Conservation (phyloP, 2,329 filamentous ascomycete genomes). For the Pseudogymnoascus destructans region DNA sequence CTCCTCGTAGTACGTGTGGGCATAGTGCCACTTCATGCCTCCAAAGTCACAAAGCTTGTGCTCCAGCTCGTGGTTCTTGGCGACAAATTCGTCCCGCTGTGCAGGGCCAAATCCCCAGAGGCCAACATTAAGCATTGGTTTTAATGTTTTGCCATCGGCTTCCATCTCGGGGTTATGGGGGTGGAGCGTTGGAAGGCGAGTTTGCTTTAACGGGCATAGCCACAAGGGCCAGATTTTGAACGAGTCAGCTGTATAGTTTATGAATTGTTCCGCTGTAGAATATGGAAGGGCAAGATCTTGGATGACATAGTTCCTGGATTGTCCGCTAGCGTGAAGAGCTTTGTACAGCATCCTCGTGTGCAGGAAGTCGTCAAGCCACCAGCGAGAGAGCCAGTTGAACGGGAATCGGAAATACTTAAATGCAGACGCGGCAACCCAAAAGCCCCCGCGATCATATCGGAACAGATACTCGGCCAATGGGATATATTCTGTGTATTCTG, state of each 20-base stretch:
- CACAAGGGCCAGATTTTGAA: conserved; percentile 42
- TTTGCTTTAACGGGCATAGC: conserved; percentile 40
- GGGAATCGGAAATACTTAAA: conserved; percentile 48
- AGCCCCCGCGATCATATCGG: conserved; percentile 50
- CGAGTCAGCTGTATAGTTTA: conserved; percentile 36
- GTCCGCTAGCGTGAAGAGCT: conserved; percentile 44
- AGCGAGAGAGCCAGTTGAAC: conserved; percentile 46
- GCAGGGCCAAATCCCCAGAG: conserved; percentile 67
- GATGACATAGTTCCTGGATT: conserved; percentile 43
- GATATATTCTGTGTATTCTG: conserved; percentile 28
- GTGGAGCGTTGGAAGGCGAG: conserved; percentile 24
- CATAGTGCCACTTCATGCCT: conserved; percentile 80
- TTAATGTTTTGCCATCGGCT: conserved; percentile 22
- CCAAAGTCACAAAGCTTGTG: conserved; percentile 52
- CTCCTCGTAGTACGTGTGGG: conserved; percentile 71
- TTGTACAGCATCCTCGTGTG: conserved; percentile 50
- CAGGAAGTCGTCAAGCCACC: conserved; percentile 45
- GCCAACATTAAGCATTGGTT: conserved; percentile 47
- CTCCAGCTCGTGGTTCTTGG: conserved; percentile 59
- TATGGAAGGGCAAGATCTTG: conserved; percentile 50
- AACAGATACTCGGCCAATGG: conserved; percentile 43
- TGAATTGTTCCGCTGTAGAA: conserved; percentile 36
- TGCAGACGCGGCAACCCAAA: conserved; percentile 49
- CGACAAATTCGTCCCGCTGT: conserved; percentile 44
- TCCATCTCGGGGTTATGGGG: conserved; percentile 20